phyloP scores from a whole-genome alignment of 768 basidiomycete genomes.

The Mycena indigotica region DNA sequence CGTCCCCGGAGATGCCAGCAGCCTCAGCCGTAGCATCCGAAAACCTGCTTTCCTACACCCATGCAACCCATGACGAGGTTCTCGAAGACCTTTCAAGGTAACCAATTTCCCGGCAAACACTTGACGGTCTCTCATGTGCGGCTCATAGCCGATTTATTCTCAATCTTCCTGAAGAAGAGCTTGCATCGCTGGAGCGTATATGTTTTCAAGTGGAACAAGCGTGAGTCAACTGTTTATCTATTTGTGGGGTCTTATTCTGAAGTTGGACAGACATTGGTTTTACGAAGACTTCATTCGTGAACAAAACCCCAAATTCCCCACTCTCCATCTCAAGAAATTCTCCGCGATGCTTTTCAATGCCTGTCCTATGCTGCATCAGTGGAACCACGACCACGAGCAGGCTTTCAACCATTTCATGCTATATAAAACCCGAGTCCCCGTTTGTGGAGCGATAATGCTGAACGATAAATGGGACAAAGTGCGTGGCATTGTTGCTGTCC shows the following conservation, averaged over 20 bases:
- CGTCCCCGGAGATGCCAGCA: constrained; percentile 71
- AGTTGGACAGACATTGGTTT: constrained; percentile 85
- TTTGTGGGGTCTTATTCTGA: constrained; percentile 14
- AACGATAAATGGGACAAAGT: constrained; percentile 94
- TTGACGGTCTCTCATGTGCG: constrained; percentile 15
- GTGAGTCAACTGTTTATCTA: constrained; percentile 50
- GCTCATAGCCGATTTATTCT: constrained; percentile 84
- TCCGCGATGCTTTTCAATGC: constrained; percentile 87
- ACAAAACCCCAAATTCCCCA: constrained; percentile 83
- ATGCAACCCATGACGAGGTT: constrained; percentile 80
- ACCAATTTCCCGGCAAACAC: constrained; percentile 8
- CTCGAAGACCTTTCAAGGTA: constrained; percentile 91
- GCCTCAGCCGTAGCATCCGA: constrained; percentile 41
- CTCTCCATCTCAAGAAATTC: constrained; percentile 88
- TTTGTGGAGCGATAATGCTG: constrained; percentile 96
- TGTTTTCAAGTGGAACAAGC: constrained; percentile 99
- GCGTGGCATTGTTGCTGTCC: constrained; percentile 18
- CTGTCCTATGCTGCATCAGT: constrained; percentile 80
- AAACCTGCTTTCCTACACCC: constrained; percentile 60
- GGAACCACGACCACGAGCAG: constrained; percentile 83
- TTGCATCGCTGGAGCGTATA: constrained; percentile 86
- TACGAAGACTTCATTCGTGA: constrained; percentile 99
- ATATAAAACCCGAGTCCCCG: constrained; percentile 96
- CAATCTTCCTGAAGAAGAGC: constrained; percentile 93
- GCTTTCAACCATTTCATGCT: constrained; percentile 90